These are phyloP conservation scores for Aspergillus calidoustus DNA, from an alignment of 2,329 filamentous ascomycete genomes.

Conservation along the genomic window DNA sequence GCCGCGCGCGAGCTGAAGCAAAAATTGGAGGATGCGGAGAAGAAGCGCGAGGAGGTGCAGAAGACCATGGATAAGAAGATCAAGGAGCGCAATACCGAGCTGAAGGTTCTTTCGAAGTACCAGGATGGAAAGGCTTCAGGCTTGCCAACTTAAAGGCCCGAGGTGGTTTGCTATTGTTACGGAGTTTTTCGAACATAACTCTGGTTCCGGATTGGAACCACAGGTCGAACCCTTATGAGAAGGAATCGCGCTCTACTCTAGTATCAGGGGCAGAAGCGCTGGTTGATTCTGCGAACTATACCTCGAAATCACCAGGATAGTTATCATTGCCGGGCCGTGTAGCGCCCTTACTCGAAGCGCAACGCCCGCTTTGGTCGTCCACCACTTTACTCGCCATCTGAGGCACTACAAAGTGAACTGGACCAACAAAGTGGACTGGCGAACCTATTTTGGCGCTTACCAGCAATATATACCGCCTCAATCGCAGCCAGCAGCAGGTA, in stretches of 20 bases:
- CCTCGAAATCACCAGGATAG: no score
- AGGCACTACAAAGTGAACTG: no score
- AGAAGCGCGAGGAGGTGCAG: conserved; percentile 45
- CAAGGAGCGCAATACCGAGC: conserved; percentile 48
- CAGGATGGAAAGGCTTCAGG: conserved; percentile 43
- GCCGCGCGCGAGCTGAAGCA: conserved; percentile 43
- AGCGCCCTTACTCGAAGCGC: no score
- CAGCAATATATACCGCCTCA: neutral
- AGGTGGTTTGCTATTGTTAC: neutral
- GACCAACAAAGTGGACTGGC: no score
- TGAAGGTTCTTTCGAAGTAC: conserved; percentile 48
- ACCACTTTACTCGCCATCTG: no score
- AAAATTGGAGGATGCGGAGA: conserved; percentile 42
- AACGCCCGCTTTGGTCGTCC: no score
- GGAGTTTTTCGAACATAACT: neutral
- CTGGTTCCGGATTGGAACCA: neutral
- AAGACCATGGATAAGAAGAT: conserved; percentile 48
- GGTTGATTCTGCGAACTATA: no score
- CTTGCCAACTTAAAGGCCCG: conserved; percentile 30
- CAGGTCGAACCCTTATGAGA: neutral
- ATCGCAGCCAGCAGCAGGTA: no score
- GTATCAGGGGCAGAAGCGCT: neutral
- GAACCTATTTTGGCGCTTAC: neutral
- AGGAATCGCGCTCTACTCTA: neutral
- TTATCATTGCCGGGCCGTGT: no score